Evolutionary conservation across 805 yeast species (phyloP), one percentile per base, ranked within the genome.

Genomic region (Pichia rugopelliculosa): DNA sequence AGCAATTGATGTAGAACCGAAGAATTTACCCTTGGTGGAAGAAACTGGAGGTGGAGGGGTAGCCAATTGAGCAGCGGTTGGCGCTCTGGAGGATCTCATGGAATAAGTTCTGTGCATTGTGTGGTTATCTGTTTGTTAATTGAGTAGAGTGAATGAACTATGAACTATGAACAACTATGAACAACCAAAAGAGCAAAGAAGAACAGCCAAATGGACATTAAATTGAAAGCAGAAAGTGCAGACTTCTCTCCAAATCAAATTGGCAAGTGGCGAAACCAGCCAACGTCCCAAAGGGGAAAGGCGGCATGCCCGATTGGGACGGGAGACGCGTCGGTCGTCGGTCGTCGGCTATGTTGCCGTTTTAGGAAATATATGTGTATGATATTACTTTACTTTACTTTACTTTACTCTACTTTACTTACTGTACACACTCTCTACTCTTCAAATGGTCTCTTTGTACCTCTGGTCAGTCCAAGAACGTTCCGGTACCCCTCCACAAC

Each of bases 101-200:
- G 99, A 91, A 73, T 93, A 93, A 44, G 99, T 91, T 83, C 97
- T 86, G 78, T 91, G 97, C 99, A 93, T 93, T 23, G 9, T 20
- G 15, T 39, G 3, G 4, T 18, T 24, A 6, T n/a, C n/a, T n/a
- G n/a, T n/a, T n/a, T n/a, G 2, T 37, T 17, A 9, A 20, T 20
- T 11, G 26, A 25, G 8, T 10, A 22, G 39, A 13, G n/a, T 9
- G 24, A n/a, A 36, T 3, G 20, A 18, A 12, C 17, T 15, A 11
- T 22, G 21, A 34, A 8, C 8, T 26, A 25, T 17, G 42, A 27
- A 24, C n/a, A n/a, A n/a, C n/a, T n/a, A n/a, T n/a, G n/a, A n/a
- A n/a, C n/a, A n/a, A n/a, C n/a, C n/a, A 30, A 15, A 10, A n/a
- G 33, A 27, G 18, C 10, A 3, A 15, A n/a, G 13, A 24, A 24